Conservation (phyloP, 768 basidiomycete genomes). For the Xanthoconium purpureum region DNA sequence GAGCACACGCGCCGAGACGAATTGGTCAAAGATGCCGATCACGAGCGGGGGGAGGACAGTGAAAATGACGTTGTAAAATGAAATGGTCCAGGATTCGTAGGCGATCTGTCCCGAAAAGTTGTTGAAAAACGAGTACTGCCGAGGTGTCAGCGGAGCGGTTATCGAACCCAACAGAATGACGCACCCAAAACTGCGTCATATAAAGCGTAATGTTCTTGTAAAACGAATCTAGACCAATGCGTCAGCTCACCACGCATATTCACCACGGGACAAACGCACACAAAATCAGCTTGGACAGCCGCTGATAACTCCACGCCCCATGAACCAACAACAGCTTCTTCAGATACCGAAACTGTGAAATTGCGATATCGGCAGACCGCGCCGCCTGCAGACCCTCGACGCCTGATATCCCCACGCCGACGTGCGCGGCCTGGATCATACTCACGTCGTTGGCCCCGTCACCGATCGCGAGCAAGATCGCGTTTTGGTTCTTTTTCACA, state of each 20-base stretch:
- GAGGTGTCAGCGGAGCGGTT: background rate
- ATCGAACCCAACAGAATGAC: background rate
- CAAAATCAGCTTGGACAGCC: conserved; percentile 91
- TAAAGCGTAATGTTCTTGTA: conserved; percentile 99
- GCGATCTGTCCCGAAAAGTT: conserved; percentile 99
- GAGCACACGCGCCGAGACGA: conserved; percentile 93
- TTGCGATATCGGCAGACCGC: conserved; percentile 94
- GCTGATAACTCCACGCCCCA: conserved; percentile 97
- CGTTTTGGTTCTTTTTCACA: conserved; percentile 95
- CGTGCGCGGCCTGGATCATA: conserved; percentile 99
- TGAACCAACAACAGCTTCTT: conserved; percentile 96
- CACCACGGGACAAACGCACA: conserved; percentile 53
- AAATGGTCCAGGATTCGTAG: conserved; percentile 98
- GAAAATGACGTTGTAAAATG: conserved; percentile 95
- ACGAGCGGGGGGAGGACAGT: conserved; percentile 95
- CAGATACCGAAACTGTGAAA: conserved; percentile 94
- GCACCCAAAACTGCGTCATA: conserved; percentile 98
- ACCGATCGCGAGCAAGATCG: conserved; percentile 93
- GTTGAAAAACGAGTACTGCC: conserved; percentile 97
- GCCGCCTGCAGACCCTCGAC: conserved; percentile 99
- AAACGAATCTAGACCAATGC: conserved; percentile 72
- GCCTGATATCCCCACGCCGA: conserved; percentile 96
- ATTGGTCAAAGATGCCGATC: conserved; percentile 97
- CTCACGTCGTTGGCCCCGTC: conserved; percentile 98
- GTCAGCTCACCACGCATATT: background rate